These are phyloP conservation scores for Ceratocystiopsis minuta DNA, from an alignment of 2,329 filamentous ascomycete species.

Conservation along the genomic window DNA sequence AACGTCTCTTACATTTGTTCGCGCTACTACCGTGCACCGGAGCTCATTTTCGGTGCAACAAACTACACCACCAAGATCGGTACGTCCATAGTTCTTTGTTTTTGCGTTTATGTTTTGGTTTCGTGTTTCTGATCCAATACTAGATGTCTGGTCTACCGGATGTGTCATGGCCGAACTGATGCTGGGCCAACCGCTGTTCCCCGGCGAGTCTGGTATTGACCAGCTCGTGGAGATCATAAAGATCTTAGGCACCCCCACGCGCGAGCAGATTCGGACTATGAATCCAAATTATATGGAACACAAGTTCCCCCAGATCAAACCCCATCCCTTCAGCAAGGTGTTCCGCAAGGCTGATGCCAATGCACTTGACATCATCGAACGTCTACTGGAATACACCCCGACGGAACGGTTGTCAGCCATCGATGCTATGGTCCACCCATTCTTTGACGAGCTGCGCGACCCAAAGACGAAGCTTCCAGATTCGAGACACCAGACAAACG, in stretches of 20 bases:
- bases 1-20: constrained; percentile 99
- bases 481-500: constrained; percentile 71
- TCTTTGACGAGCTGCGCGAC: constrained; percentile 93
- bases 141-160: constrained; percentile 98
- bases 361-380: constrained; percentile 87
- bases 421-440: constrained; percentile 94
- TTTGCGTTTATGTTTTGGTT: background rate
- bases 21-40: constrained; percentile 92
- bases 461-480: constrained; percentile 83
- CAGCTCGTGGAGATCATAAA: constrained; percentile 99
- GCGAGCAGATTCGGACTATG: constrained; percentile 98
- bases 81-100: constrained; percentile 27
- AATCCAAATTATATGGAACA: constrained; percentile 99
- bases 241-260: constrained; percentile 85
- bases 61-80: constrained; percentile 99
- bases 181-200: constrained; percentile 94
- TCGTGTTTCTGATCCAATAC: background rate
- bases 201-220: constrained; percentile 94
- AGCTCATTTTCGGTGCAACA: constrained; percentile 95
- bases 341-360: constrained; percentile 90
- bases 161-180: constrained; percentile 99
- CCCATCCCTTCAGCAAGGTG: constrained; percentile 97
- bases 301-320: constrained; percentile 99
- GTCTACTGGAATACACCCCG: constrained; percentile 88
- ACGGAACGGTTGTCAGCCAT: constrained; percentile 86